phyloP scores from a whole-genome alignment of 2,329 filamentous ascomycete species.

The Ophiostoma pallidulum region DNA sequence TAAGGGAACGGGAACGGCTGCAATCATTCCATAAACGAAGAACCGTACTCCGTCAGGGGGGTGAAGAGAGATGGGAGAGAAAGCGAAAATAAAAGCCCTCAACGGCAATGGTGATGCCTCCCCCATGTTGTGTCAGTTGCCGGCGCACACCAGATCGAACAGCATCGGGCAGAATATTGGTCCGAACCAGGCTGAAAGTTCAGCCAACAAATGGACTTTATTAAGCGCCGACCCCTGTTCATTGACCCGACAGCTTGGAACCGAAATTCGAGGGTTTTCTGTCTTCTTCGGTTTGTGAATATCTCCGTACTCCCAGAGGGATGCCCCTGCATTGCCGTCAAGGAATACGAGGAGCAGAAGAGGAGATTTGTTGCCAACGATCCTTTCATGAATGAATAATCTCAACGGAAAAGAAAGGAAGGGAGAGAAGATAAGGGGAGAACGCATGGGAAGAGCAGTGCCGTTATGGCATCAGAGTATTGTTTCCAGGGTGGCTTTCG shows the following conservation, averaged over 20 bases:
- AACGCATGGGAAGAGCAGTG: background rate
- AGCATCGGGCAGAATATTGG: conserved; percentile 12
- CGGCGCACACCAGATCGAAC: background rate
- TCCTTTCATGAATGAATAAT: no score
- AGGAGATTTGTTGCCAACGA: no score
- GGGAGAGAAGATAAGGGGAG: background rate
- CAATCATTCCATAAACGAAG: no score
- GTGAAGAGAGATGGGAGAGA: no score
- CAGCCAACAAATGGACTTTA: conserved; percentile 9
- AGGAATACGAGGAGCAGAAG: no score
- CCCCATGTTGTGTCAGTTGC: background rate
- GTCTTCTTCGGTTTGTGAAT: background rate
- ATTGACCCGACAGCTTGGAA: conserved; percentile 15
- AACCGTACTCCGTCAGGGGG: no score
- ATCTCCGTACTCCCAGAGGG: background rate
- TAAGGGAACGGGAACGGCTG: no score
- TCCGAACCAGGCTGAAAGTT: conserved; percentile 10
- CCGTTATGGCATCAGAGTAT: no score
- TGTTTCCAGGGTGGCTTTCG: background rate
- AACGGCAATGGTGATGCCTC: background rate
- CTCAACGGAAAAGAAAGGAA: background rate
- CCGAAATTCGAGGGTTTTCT: conserved; percentile 11
- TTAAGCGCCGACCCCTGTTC: conserved; percentile 15
- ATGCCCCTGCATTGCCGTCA: background rate
- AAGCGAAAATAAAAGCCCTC: background rate